phyloP scores from a whole-genome alignment of 2,329 filamentous ascomycete species.

The Trichoderma semiorbis region DNA sequence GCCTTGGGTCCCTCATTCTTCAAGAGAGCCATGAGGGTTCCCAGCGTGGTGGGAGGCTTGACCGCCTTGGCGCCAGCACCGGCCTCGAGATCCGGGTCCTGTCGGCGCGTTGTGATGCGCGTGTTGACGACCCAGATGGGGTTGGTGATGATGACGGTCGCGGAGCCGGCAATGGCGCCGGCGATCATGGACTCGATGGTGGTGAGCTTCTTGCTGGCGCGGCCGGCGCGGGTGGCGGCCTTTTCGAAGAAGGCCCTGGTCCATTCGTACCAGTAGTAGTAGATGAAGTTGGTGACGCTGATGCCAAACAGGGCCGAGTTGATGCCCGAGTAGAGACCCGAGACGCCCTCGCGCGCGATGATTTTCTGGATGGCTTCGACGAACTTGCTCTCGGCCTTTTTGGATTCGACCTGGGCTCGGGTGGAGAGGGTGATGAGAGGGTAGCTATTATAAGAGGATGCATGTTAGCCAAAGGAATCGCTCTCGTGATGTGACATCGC shows the following conservation, averaged over 20 bases:
- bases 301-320: slow-evolving; percentile 96
- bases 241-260: slow-evolving; percentile 81
- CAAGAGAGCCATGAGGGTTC: slow-evolving; percentile 76
- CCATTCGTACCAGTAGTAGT: slow-evolving; percentile 99
- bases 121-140: slow-evolving; percentile 99
- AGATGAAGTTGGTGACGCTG: slow-evolving; percentile 98
- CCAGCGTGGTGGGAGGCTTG: slow-evolving; percentile 69
- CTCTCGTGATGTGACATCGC: background rate
- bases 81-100: slow-evolving; percentile 44
- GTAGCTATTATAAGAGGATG: slow-evolving; percentile 61
- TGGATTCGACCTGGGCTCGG: slow-evolving; percentile 95
- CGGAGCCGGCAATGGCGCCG: slow-evolving; percentile 87
- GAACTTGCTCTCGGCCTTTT: slow-evolving; percentile 81
- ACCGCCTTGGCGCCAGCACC: slow-evolving; percentile 34
- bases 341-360: slow-evolving; percentile 83
- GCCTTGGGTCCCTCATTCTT: slow-evolving; percentile 78
- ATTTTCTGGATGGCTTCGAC: slow-evolving; percentile 80
- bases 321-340: slow-evolving; percentile 86
- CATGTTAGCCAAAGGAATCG: background rate
- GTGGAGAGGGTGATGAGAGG: slow-evolving; percentile 97
- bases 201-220: slow-evolving; percentile 76
- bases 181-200: slow-evolving; percentile 93
- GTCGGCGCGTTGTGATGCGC: slow-evolving; percentile 87
- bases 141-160: slow-evolving; percentile 94
- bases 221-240: slow-evolving; percentile 69